phyloP scores from a whole-genome alignment of 148 eudicot genomes.

The Amaranthus palmeri region DNA sequence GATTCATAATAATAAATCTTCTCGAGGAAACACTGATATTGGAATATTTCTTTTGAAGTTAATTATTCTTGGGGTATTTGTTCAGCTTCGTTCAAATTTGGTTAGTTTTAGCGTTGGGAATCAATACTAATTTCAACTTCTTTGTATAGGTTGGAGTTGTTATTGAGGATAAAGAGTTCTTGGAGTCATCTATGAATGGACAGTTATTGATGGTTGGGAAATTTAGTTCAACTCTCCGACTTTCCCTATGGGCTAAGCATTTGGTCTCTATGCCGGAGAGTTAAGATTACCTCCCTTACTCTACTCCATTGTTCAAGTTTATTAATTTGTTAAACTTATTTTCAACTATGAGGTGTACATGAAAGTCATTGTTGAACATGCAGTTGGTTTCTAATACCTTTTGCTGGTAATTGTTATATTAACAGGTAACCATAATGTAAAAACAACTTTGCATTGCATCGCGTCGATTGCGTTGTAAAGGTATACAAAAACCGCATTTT shows the following conservation, averaged over 20 bases:
- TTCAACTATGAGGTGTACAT: not conserved
- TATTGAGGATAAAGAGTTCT: constrained; percentile 73
- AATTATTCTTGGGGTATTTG: no score
- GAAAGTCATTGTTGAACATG: not conserved
- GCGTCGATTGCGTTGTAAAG: no score
- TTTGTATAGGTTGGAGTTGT: constrained; percentile 61
- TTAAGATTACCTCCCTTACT: constrained; percentile 26
- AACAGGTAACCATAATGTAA: no score
- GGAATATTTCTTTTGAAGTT: no score
- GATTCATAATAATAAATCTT: not conserved
- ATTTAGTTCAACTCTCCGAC: constrained; percentile 67
- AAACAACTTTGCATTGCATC: no score
- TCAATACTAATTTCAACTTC: constrained; percentile 8
- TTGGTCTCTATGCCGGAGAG: constrained; percentile 67
- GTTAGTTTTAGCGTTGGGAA: constrained; percentile 1
- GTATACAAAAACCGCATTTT: no score
- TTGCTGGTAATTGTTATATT: no score
- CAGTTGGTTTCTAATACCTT: not conserved
- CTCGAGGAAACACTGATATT: not conserved
- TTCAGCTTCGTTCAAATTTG: not conserved
- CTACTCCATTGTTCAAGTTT: not conserved
- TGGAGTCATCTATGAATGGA: constrained; percentile 80
- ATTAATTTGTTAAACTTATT: not conserved
- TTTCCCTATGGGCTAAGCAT: constrained; percentile 90
- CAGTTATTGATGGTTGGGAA: constrained; percentile 85